phyloP scores from a whole-genome alignment of 805 yeast species.

The Nakazawaea molendinolei region DNA sequence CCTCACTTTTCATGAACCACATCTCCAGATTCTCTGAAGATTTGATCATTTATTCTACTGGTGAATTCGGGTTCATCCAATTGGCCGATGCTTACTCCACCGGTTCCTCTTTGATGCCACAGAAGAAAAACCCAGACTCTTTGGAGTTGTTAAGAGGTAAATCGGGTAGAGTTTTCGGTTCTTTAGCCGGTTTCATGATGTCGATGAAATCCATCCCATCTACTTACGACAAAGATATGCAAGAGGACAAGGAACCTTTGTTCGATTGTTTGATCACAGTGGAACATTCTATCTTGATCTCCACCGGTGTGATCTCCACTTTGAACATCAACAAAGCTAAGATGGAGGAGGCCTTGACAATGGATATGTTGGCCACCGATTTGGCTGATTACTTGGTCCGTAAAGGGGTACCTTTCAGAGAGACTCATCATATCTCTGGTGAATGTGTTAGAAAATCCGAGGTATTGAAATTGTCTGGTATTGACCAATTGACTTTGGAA shows the following conservation, averaged over 20 bases:
- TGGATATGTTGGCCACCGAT: conserved; percentile 99
- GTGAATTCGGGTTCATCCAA: conserved; percentile 91
- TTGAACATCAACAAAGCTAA: conserved; percentile 61
- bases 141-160: conserved; percentile 93
- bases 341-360: conserved; percentile 86
- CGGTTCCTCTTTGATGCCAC: conserved; percentile 98
- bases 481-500: conserved; percentile 71
- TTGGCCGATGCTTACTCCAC: conserved; percentile 98
- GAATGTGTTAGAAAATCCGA: conserved; percentile 94
- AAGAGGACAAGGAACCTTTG: conserved; percentile 98
- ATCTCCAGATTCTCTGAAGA: conserved; percentile 93
- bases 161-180: conserved; percentile 95
- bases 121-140: conserved; percentile 97
- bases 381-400: conserved; percentile 96
- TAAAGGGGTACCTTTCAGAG: conserved; percentile 98
- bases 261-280: conserved; percentile 88
- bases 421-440: conserved; percentile 97
- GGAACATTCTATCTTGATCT: conserved; percentile 88
- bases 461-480: conserved; percentile 67
- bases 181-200: conserved; percentile 93
- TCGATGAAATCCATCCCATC: conserved; percentile 95
- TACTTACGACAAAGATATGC: conserved; percentile 96
- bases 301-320: conserved; percentile 95
- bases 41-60: conserved; percentile 90
- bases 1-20: conserved; percentile 90